These are phyloP conservation scores for Talaromyces atroroseus DNA, from an alignment of 2,329 filamentous ascomycete species.

Conservation along the genomic window DNA sequence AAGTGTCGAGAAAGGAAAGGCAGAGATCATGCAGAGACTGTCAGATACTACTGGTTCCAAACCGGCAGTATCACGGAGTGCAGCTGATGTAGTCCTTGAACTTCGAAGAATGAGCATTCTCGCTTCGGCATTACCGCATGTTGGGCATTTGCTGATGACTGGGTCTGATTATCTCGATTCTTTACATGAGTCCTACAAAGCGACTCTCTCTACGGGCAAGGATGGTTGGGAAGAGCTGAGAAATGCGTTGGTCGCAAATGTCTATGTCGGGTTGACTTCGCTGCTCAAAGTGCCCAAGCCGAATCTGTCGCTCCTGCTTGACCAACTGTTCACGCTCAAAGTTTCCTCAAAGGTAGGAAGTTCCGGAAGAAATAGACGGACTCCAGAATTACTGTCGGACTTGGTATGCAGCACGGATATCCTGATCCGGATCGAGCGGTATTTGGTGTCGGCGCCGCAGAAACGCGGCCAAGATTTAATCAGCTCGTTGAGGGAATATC, in stretches of 20 bases:
- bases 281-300: conserved; percentile 62
- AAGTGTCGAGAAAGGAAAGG: conserved; percentile 34
- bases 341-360: conserved; percentile 60
- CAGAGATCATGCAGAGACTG: conserved; percentile 27
- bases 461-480: conserved; percentile 40
- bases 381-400: conserved; percentile 67
- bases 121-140: conserved; percentile 35
- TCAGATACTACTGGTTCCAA: conserved; percentile 10
- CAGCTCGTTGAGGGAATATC: conserved; percentile 35
- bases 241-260: conserved; percentile 63
- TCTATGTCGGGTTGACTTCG: conserved; percentile 69
- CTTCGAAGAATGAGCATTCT: conserved; percentile 37
- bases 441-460: conserved; percentile 29
- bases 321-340: conserved; percentile 78
- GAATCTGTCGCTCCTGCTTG: conserved; percentile 69
- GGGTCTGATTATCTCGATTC: conserved; percentile 85
- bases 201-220: conserved; percentile 39
- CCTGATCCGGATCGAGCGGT: conserved; percentile 43
- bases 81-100: conserved; percentile 19
- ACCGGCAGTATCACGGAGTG: conserved; percentile 12
- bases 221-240: conserved; percentile 50
- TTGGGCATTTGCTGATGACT: conserved; percentile 62
- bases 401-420: conserved; percentile 76
- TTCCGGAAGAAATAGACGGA: conserved; percentile 30
- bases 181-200: conserved; percentile 44